Base-by-base conservation (phyloP, 106 monocot genomes). In the Xerophyta viscosa region DNA sequence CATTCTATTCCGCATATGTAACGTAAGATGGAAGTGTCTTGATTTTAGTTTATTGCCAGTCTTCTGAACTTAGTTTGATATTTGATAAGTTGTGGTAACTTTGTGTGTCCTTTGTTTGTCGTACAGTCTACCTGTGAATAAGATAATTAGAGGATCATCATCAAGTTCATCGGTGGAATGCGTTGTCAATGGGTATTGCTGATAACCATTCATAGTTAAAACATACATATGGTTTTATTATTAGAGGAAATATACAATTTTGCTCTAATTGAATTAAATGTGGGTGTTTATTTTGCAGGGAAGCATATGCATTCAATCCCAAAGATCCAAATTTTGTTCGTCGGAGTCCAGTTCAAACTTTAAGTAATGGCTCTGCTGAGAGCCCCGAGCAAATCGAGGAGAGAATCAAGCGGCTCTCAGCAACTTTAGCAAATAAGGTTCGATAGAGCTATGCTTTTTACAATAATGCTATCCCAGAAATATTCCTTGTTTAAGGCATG, bases 361-460 rank as follows among this genome's bases (percentile, higher is more conserved):
- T 37, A 28, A 17, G 15, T 15, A 15, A 15, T 49, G 66, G 63
- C 47, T 47, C 41, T 2, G 48, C 39, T 37, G 64, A 74, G 13
- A 84, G 67, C 20, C 50, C 77, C 6, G 80, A 74, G 58, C 31
- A 56, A 20, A 89, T 90, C 30, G 64, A 65, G 44, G 71, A 70
- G 29, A 80, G 63, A 66, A 84, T 90, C 21, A 74, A 65, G 17
- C 73, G 84, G 24, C 74, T 90, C 3, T 77, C 70, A 12, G 66
- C 67, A 46, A 81, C 80, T 36, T 58, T 90, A 15, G 46, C 62
- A 2, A 63, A 84, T 48, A 68, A 77, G 67, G 90, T 90, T 66
- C 27, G 27, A 11, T 11, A 36, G 7, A 11, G 5, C 11, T 36
- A 11, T 36, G 33, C 33, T 11, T 36, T n/a, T n/a, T n/a, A n/a